These are phyloP conservation scores for Hymenochaete sp. DNA, from an alignment of 1,284 basidiomycete genomes.

Conservation along the genomic window DNA sequence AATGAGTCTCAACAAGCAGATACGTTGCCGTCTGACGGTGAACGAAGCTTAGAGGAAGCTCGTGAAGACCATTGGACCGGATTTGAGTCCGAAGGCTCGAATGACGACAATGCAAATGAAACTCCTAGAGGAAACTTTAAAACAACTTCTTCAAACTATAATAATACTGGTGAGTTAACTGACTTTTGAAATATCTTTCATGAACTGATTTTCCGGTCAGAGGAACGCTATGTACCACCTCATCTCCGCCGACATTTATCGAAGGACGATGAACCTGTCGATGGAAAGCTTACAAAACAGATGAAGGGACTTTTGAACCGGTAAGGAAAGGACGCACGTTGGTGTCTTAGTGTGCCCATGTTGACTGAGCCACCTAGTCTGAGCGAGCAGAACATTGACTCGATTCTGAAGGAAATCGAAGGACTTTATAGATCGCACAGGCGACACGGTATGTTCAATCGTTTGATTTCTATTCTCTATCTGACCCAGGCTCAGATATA, in stretches of 20 bases:
- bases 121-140: conserved; percentile 1
- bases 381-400: conserved; percentile 85
- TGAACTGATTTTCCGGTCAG: not conserved
- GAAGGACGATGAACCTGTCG: conserved; percentile 39
- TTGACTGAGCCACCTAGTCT: conserved; percentile 38
- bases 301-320: conserved; percentile 86
- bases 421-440: conserved; percentile 71
- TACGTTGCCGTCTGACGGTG: too few relatives aligned
- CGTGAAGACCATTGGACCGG: conserved; percentile 12
- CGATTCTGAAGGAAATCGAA: conserved; percentile 74
- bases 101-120: conserved; percentile 4
- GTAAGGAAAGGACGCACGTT: conserved; percentile 35
- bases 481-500: conserved; percentile 49
- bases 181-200: not conserved
- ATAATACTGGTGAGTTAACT: too few relatives aligned
- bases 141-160: too few relatives aligned
- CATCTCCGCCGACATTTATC: conserved; percentile 39
- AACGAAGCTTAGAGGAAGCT: not conserved
- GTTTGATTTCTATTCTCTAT: conserved; percentile 12
- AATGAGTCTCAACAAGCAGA: too few relatives aligned
- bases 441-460: conserved; percentile 57
- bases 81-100: conserved; percentile 13
- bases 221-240: conserved; percentile 51
- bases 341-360: conserved; percentile 8
- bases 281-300: conserved; percentile 65